Evolutionary conservation across 2,329 filamentous ascomycete genomes (phyloP).

Genomic region (Elsinoe necatrix): DNA sequence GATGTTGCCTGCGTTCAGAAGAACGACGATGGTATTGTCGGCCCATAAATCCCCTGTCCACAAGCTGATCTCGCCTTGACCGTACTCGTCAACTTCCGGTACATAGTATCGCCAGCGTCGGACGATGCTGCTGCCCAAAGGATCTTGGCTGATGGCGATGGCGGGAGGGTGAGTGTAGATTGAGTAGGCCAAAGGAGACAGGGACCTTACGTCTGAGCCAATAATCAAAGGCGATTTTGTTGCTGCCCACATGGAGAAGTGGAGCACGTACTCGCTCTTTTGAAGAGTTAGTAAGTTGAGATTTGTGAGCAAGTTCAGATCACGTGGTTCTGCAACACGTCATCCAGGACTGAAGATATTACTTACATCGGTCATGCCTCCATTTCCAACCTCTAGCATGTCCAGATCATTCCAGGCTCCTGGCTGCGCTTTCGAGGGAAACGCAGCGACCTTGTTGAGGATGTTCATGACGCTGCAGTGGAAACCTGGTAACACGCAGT

Average conservation of each 20-base stretch:
- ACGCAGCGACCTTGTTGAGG: conserved; percentile 40
- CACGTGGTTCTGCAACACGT: too few relatives aligned
- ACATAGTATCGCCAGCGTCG: conserved; percentile 40
- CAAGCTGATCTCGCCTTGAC: conserved; percentile 41
- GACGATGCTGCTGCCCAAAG: conserved; percentile 33
- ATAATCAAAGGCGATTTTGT: conserved; percentile 42
- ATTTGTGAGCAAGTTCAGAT: neutral
- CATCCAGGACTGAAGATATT: neutral
- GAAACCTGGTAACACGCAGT: conserved; percentile 39
- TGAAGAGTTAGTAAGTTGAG: too few relatives aligned
- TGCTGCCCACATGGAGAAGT: conserved; percentile 44
- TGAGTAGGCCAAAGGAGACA: conserved; percentile 36
- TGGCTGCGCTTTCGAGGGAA: conserved; percentile 33
- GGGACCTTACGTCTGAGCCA: conserved; percentile 36
- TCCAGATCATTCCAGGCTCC: conserved; percentile 44
- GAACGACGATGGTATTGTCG: conserved; percentile 41
- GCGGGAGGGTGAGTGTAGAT: conserved; percentile 43
- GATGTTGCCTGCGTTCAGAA: conserved; percentile 43
- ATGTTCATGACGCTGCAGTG: conserved; percentile 45
- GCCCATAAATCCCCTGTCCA: conserved; percentile 43
- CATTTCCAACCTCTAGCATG: conserved; percentile 43
- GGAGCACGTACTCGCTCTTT: conserved; percentile 34
- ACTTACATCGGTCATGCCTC: conserved; percentile 28
- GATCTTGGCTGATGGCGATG: conserved; percentile 44
- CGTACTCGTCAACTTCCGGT: conserved; percentile 35